phyloP scores from a whole-genome alignment of 495 filamentous ascomycete genomes.

The Ramalina peruviana region DNA sequence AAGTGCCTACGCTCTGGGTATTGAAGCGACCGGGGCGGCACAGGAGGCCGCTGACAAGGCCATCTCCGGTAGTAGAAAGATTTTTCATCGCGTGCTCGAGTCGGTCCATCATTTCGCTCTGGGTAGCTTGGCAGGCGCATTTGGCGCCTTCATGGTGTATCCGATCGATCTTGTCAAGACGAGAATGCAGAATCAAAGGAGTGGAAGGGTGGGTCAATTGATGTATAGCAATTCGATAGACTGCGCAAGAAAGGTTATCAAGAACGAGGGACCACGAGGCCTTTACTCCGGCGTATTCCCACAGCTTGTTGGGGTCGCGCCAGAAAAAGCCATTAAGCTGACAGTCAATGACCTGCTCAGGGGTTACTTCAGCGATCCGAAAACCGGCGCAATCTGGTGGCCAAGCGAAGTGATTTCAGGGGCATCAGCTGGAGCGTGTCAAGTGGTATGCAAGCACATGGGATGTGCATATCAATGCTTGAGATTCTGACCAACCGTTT shows the following conservation, averaged over 20 bases:
- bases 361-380: constrained; percentile 57
- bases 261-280: constrained; percentile 78
- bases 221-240: constrained; percentile 95
- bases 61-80: constrained; percentile 28
- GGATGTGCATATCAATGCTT: neutral
- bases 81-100: constrained; percentile 52
- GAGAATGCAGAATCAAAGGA: constrained; percentile 93
- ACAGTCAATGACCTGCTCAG: constrained; percentile 93
- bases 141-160: constrained; percentile 98
- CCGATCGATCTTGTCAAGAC: constrained; percentile 98
- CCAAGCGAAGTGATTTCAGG: constrained; percentile 70
- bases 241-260: constrained; percentile 80
- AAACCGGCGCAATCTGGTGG: constrained; percentile 59
- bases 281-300: constrained; percentile 90
- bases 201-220: constrained; percentile 62
- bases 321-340: constrained; percentile 97
- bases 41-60: constrained; percentile 35
- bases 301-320: constrained; percentile 90
- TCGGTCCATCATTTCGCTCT: constrained; percentile 82
- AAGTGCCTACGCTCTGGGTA: constrained; percentile 33
- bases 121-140: constrained; percentile 82
- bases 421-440: constrained; percentile 82
- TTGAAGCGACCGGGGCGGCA: constrained; percentile 26
- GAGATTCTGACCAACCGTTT: neutral
- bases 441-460: constrained; percentile 60